A percentile compares a stretch with the other conserved stretches of the same genome.
phyloP scores from a whole-genome alignment of 371 early-diverging fungal species.

The Blakeslea trispora region DNA sequence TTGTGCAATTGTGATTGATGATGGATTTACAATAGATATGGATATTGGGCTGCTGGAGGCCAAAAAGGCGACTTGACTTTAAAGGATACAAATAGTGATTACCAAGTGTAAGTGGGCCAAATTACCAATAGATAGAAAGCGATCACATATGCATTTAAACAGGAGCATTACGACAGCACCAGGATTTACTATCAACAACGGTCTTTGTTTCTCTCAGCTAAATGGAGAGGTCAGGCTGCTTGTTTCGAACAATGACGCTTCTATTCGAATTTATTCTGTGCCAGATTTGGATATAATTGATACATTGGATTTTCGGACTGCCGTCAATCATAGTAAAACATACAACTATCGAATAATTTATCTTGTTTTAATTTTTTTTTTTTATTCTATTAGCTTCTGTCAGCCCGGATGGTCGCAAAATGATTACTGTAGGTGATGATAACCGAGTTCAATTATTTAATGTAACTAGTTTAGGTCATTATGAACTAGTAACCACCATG shows the following conservation, averaged over 20 bases:
- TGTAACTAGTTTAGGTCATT: conserved; percentile 61
- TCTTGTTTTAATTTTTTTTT: conserved; percentile 6
- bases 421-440: conserved; percentile 89
- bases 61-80: conserved; percentile 86
- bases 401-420: conserved; percentile 79
- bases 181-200: conserved; percentile 91
- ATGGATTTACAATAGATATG: too few relatives aligned
- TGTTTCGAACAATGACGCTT: conserved; percentile 94
- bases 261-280: conserved; percentile 83
- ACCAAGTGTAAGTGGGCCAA: conserved; percentile 48
- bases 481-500: conserved; percentile 66
- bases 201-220: conserved; percentile 75
- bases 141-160: not conserved
- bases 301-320: conserved; percentile 75
- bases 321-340: conserved; percentile 76
- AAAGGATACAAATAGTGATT: conserved; percentile 69
- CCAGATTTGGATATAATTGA: conserved; percentile 71
- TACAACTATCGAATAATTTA: not conserved
- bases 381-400: conserved; percentile 57
- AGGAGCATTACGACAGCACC: conserved; percentile 77
- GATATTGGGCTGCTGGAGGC: conserved; percentile 90
- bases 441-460: conserved; percentile 81
- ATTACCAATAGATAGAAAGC: not conserved
- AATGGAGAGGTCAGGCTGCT: conserved; percentile 68
- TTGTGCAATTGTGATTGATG: too few relatives aligned